Conservation (phyloP, 805 yeast genomes). For the Candida peoriensis region DNA sequence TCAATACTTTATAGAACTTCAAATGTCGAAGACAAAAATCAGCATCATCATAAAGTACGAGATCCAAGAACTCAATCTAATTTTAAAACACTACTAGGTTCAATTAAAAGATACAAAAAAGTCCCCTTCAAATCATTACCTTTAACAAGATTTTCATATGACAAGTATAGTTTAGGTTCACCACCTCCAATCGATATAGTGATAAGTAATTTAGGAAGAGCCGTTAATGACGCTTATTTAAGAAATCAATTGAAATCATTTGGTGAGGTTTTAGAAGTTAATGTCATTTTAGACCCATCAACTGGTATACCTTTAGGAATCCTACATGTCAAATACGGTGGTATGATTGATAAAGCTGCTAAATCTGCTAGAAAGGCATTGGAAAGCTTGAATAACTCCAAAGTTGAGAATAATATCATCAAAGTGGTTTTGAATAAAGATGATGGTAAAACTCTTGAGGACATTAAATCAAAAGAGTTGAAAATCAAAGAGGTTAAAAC, state of each 20-base stretch:
- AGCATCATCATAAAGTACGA: constrained; percentile 5
- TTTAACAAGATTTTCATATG: constrained; percentile 38
- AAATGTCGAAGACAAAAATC: too few species aligned
- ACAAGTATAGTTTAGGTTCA: constrained; percentile 68
- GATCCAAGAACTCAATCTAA: constrained; percentile 39
- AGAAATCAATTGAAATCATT: constrained; percentile 52
- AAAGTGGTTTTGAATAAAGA: constrained; percentile 47
- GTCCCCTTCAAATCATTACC: constrained; percentile 39
- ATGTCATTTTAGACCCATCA: constrained; percentile 60
- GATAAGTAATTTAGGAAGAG: constrained; percentile 58
- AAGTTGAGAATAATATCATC: constrained; percentile 48
- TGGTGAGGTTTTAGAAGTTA: constrained; percentile 60
- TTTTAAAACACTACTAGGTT: constrained; percentile 9
- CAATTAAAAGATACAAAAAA: constrained; percentile 35
- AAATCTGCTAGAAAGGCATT: constrained; percentile 42
- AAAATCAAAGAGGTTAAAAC: constrained; percentile 3
- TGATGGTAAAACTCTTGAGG: constrained; percentile 33
- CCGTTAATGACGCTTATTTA: constrained; percentile 40
- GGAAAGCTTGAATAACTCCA: constrained; percentile 34
- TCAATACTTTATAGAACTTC: constrained; percentile 29
- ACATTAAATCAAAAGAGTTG: constrained; percentile 13
- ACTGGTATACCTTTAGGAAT: constrained; percentile 79
- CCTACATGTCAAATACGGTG: constrained; percentile 57
- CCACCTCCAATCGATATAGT: constrained; percentile 68
- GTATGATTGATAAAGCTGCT: constrained; percentile 41